Conservation (phyloP, 768 basidiomycete genomes). For the Galerina marginata region DNA sequence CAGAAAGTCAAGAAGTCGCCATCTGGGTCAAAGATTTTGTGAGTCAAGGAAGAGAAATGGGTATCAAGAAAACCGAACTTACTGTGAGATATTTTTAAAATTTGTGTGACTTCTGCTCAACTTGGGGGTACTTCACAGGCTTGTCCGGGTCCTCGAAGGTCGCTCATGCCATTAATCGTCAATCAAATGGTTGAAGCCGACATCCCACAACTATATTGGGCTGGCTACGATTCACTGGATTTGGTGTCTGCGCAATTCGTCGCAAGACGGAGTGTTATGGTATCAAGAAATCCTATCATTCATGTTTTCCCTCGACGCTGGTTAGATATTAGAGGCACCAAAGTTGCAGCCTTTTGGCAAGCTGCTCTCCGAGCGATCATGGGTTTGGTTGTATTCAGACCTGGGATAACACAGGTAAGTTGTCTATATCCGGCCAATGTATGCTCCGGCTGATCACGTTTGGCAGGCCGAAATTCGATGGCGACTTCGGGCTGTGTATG, state of each 20-base stretch:
- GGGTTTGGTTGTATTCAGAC: conserved; percentile 68
- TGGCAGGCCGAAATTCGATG: conserved; percentile 70
- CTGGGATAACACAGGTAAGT: conserved; percentile 76
- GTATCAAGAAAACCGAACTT: conserved; percentile 43
- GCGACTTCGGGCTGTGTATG: conserved; percentile 74
- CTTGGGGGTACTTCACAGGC: neutral
- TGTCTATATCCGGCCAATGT: neutral
- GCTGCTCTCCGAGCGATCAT: conserved; percentile 74
- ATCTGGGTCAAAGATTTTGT: conserved; percentile 42
- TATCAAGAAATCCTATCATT: conserved; percentile 49
- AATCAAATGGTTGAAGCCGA: conserved; percentile 46
- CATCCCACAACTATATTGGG: conserved; percentile 68
- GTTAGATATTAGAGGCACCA: conserved; percentile 73
- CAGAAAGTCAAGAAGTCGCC: conserved; percentile 34
- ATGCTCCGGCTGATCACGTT: conserved; percentile 8
- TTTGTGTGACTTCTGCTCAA: neutral
- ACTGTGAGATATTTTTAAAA: conserved; percentile 31
- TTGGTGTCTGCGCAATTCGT: conserved; percentile 62
- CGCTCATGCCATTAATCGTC: conserved; percentile 14
- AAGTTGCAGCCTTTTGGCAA: conserved; percentile 68
- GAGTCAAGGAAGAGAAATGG: conserved; percentile 40
- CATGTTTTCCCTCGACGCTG: conserved; percentile 73
- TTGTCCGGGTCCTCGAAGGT: conserved; percentile 4
- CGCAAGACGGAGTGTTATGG: conserved; percentile 59
- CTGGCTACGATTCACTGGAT: conserved; percentile 60